These are phyloP conservation scores for Penicillium ucsense DNA, from an alignment of 495 filamentous ascomycete genomes.

Conservation along the genomic window DNA sequence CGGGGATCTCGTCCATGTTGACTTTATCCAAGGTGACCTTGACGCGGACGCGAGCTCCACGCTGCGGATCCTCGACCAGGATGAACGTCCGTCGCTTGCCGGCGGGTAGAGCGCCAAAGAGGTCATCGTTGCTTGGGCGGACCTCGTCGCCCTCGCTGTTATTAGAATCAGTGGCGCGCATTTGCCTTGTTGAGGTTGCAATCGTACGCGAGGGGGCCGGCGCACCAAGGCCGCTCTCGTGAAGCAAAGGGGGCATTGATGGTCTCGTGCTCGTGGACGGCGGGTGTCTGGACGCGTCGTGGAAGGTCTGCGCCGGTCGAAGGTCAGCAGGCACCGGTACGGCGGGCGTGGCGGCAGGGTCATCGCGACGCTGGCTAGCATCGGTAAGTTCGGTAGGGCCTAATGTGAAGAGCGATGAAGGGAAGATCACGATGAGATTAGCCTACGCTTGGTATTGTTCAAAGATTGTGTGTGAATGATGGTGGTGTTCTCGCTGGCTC, in stretches of 20 bases:
- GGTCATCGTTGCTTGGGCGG: constrained; percentile 43
- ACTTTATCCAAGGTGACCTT: constrained; percentile 80
- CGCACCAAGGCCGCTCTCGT: constrained; percentile 52
- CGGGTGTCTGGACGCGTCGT: constrained; percentile 58
- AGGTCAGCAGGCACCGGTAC: constrained; percentile 38
- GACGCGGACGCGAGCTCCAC: constrained; percentile 69
- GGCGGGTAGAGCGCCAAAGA: constrained; percentile 81
- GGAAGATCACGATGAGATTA: constrained; percentile 19
- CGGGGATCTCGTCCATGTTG: constrained; percentile 86
- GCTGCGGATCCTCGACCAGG: constrained; percentile 78
- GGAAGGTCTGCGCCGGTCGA: constrained; percentile 70
- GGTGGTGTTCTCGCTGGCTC: constrained; percentile 1
- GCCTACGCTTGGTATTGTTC: constrained; percentile 31
- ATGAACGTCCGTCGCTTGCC: constrained; percentile 93
- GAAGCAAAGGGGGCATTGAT: constrained; percentile 61
- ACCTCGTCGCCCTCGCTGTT: constrained; percentile 30
- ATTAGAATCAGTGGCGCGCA: constrained; percentile 19
- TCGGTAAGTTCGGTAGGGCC: constrained; percentile 28
- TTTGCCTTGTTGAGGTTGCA: constrained; percentile 26
- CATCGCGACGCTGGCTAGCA: constrained; percentile 19
- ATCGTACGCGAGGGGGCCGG: constrained; percentile 35
- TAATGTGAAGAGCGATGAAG: constrained; percentile 19
- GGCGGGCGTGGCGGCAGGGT: constrained; percentile 13
- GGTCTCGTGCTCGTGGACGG: constrained; percentile 44
- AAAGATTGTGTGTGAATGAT: constrained; percentile 8